phyloP scores from a whole-genome alignment of 768 basidiomycete species.

The Auriscalpium orientale region DNA sequence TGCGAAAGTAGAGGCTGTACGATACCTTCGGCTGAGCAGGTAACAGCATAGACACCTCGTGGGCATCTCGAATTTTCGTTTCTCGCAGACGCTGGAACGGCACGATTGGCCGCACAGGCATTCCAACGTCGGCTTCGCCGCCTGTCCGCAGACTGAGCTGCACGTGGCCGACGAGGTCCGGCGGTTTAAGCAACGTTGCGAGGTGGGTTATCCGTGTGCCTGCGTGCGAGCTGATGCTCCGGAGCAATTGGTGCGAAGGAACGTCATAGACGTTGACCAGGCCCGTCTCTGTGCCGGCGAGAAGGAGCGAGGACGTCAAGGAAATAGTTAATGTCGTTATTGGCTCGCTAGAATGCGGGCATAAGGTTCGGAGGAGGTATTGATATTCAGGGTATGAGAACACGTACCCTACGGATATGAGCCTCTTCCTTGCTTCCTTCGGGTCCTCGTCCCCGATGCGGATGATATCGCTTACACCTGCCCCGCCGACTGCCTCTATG shows the following conservation, averaged over 20 bases:
- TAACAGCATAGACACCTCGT: slow-evolving; percentile 62
- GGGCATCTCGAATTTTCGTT: slow-evolving; percentile 53
- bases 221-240: slow-evolving; percentile 69
- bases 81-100: slow-evolving; percentile 74
- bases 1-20: not conserved
- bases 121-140: slow-evolving; percentile 36
- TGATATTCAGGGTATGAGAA: not conserved
- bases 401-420: slow-evolving; percentile 66
- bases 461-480: slow-evolving; percentile 62
- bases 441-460: slow-evolving; percentile 51
- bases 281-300: slow-evolving; percentile 75
- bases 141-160: slow-evolving; percentile 50
- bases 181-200: slow-evolving; percentile 74
- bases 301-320: slow-evolving; percentile 63
- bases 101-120: slow-evolving; percentile 58
- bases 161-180: slow-evolving; percentile 79
- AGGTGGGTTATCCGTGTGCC: slow-evolving; percentile 65
- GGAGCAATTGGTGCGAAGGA: slow-evolving; percentile 82
- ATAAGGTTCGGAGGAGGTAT: not conserved
- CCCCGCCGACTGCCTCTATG: slow-evolving; percentile 69
- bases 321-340: slow-evolving; percentile 74
- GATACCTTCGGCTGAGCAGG: slow-evolving; percentile 39
- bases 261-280: slow-evolving; percentile 78
- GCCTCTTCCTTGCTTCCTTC: slow-evolving; percentile 41
- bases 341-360: slow-evolving; percentile 45